Percentiles rank a stretch among this genome's conserved stretches.
Conservation (phyloP, 495 filamentous ascomycete genomes). For the Cetradonia linearis region DNA sequence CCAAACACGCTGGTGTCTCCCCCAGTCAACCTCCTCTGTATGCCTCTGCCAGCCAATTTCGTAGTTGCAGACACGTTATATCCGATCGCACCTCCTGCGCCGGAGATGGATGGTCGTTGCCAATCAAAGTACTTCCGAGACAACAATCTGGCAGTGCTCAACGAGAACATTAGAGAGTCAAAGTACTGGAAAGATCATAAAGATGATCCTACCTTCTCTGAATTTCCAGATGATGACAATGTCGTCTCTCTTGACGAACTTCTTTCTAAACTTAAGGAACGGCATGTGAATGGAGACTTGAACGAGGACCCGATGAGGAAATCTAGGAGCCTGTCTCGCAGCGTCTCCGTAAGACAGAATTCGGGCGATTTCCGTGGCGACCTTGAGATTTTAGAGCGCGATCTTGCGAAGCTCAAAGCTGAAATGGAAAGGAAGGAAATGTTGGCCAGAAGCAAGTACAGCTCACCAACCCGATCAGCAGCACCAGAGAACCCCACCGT, state of each 20-base stretch:
- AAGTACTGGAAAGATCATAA: constrained; percentile 19
- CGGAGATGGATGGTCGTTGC: constrained; percentile 19
- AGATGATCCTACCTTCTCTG: constrained; percentile 17
- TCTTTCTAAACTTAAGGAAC: constrained; percentile 5
- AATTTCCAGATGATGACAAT: neutral
- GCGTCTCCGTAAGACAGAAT: constrained; percentile 14
- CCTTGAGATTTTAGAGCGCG: constrained; percentile 19
- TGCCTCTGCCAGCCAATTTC: constrained; percentile 23
- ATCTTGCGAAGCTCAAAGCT: constrained; percentile 18
- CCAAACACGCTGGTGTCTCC: constrained; percentile 3
- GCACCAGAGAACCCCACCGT: neutral
- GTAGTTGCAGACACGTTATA: constrained; percentile 24
- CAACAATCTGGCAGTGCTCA: neutral
- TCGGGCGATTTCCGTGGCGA: constrained; percentile 12
- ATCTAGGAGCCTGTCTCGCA: constrained; percentile 19
- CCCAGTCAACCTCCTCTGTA: constrained; percentile 13
- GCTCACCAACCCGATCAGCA: neutral
- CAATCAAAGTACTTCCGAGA: constrained; percentile 21
- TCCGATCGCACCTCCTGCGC: constrained; percentile 21
- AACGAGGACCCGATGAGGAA: constrained; percentile 2
- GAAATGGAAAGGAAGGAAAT: constrained; percentile 12
- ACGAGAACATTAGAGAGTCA: constrained; percentile 14
- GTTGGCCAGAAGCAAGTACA: constrained; percentile 3
- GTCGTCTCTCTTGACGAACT: constrained; percentile 14
- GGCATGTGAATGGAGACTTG: constrained; percentile 7